Evolutionary conservation across 495 filamentous ascomycete species (phyloP).

Genomic region (Tetracladium setigerum): DNA sequence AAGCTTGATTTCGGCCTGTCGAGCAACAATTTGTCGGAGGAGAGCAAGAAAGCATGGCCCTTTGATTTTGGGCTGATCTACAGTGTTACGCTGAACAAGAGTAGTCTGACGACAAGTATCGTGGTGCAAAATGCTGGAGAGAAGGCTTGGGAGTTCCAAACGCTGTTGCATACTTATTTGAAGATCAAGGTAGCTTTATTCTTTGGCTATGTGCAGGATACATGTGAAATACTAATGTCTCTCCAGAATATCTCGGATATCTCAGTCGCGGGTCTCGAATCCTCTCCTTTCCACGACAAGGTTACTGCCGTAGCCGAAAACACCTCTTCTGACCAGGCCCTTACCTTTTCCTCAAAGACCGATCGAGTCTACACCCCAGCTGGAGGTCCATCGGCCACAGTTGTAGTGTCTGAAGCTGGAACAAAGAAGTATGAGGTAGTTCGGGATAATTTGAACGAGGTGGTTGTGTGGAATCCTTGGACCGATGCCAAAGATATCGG

Average conservation of each 20-base stretch:
- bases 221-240: background rate
- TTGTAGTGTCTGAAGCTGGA: slow-evolving; percentile 53
- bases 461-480: slow-evolving; percentile 99
- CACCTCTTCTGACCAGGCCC: slow-evolving; percentile 17
- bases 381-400: slow-evolving; percentile 19
- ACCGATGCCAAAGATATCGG: slow-evolving; percentile 66
- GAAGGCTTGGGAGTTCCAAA: slow-evolving; percentile 80
- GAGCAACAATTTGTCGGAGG: slow-evolving; percentile 55
- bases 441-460: slow-evolving; percentile 73
- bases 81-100: slow-evolving; percentile 72
- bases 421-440: slow-evolving; percentile 59
- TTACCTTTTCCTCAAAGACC: slow-evolving; percentile 63
- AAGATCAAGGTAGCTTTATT: slow-evolving; percentile 56
- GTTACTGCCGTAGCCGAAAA: slow-evolving; percentile 54
- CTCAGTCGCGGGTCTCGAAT: slow-evolving; percentile 63
- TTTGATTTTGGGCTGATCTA: slow-evolving; percentile 87
- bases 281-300: slow-evolving; percentile 74
- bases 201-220: background rate
- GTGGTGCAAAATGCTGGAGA: slow-evolving; percentile 81
- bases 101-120: slow-evolving; percentile 70
- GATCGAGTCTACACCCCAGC: slow-evolving; percentile 65
- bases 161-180: slow-evolving; percentile 87
- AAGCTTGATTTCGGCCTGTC: slow-evolving; percentile 94
- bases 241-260: slow-evolving; percentile 65
- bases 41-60: slow-evolving; percentile 61